Evolutionary conservation across 257 asterid genomes (phyloP).

Genomic region (Gentiana dahurica): DNA sequence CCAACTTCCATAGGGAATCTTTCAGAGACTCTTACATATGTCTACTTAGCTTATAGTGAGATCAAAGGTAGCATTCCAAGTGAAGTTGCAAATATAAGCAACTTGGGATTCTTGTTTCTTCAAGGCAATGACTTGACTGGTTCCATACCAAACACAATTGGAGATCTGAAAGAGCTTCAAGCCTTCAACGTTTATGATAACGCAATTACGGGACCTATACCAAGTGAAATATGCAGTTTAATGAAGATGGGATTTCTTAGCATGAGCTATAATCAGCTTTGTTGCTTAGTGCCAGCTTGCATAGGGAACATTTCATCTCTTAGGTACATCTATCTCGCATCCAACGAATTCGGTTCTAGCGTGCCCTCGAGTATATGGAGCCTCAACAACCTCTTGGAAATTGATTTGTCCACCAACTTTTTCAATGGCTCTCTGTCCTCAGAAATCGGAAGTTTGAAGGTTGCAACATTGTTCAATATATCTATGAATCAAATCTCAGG

Average conservation of each 20-base stretch:
- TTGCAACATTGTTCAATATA: conserved; percentile 5
- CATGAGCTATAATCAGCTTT: conserved; percentile 7
- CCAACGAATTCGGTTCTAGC: conserved; percentile 7
- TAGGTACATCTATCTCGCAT: conserved; percentile 4
- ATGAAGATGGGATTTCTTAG: conserved; percentile 8
- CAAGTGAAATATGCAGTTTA: conserved; percentile 8
- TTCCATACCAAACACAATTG: conserved; percentile 11
- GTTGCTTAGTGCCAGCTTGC: conserved; percentile 9
- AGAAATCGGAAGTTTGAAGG: conserved; percentile 11
- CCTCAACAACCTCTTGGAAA: conserved; percentile 8
- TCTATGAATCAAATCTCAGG: conserved; percentile 10
- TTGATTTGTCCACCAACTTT: conserved; percentile 9
- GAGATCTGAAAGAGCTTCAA: conserved; percentile 6
- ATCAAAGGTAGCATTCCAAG: conserved; percentile 22
- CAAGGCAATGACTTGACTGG: conserved; percentile 17
- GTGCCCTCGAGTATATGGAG: conserved; percentile 8
- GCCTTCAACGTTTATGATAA: conserved; percentile 11
- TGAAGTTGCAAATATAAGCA: conserved; percentile 23
- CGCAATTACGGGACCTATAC: conserved; percentile 7
- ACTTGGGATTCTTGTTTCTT: conserved; percentile 12
- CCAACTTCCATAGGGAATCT: conserved; percentile 25
- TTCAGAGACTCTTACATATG: conserved; percentile 13
- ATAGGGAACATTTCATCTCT: conserved; percentile 12
- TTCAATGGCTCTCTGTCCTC: conserved; percentile 10
- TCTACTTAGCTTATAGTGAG: conserved; percentile 7